Percentiles rank a stretch among this genome's conserved stretches.
Evolutionary conservation across 2,329 filamentous ascomycete species (phyloP).

Genomic region (Epichloe hybrida): DNA sequence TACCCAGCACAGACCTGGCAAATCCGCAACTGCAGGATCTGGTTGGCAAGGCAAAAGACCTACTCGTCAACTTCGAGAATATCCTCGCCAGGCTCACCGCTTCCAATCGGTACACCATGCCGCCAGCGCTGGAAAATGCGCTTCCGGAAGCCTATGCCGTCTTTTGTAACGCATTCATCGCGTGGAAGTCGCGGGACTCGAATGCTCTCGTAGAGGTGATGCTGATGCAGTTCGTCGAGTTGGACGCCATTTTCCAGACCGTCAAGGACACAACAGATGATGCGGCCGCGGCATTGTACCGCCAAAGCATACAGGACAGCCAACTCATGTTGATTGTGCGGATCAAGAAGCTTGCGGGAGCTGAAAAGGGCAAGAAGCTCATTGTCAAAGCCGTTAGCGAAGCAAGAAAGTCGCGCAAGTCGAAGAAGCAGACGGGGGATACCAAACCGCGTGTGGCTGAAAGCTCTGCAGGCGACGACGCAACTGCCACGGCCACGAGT

Average conservation of each 20-base stretch:
- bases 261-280: conserved; percentile 67
- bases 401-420: conserved; percentile 49
- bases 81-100: conserved; percentile 52
- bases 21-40: conserved; percentile 56
- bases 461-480: conserved; percentile 23
- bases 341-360: conserved; percentile 65
- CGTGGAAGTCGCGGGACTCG: conserved; percentile 73
- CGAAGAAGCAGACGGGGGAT: conserved; percentile 57
- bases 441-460: conserved; percentile 55
- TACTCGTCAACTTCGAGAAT: conserved; percentile 66
- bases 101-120: conserved; percentile 53
- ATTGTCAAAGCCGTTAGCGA: conserved; percentile 65
- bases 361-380: conserved; percentile 55
- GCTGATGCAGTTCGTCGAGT: conserved; percentile 74
- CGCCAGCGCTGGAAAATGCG: conserved; percentile 45
- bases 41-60: conserved; percentile 62
- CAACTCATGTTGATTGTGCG: conserved; percentile 66
- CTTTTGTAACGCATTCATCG: conserved; percentile 67
- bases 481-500: conserved; percentile 21
- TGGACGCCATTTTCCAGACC: conserved; percentile 72
- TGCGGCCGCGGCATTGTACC: conserved; percentile 62
- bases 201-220: conserved; percentile 68
- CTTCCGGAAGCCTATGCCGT: conserved; percentile 58
- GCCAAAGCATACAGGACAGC: conserved; percentile 67
- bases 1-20: conserved; percentile 33